Percentiles rank a stretch among this genome's conserved stretches.
Evolutionary conservation across 2,329 filamentous ascomycete species (phyloP).

Genomic region (Aspergillus hortae): DNA sequence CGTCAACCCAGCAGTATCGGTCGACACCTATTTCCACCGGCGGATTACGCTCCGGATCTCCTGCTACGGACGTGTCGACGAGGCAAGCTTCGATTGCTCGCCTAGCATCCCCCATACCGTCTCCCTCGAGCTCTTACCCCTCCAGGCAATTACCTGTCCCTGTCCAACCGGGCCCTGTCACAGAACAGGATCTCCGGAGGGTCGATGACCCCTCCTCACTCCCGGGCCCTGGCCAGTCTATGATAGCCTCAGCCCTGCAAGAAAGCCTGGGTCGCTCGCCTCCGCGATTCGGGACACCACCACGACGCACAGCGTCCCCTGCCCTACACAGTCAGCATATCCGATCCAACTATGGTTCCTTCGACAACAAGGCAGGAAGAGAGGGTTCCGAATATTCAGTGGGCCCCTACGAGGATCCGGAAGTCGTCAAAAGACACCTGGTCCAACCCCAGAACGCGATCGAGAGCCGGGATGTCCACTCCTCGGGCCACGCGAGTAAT

Average conservation of each 20-base stretch:
- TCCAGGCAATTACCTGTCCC: slow-evolving; percentile 43
- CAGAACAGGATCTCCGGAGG: slow-evolving; percentile 62
- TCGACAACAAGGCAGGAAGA: slow-evolving; percentile 63
- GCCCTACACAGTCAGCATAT: slow-evolving; percentile 50
- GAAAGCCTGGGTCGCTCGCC: slow-evolving; percentile 61
- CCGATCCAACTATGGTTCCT: slow-evolving; percentile 78
- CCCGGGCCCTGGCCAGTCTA: slow-evolving; percentile 78
- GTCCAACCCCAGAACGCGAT: slow-evolving; percentile 61
- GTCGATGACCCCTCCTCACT: slow-evolving; percentile 56
- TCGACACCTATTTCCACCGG: slow-evolving; percentile 32
- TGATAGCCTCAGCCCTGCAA: slow-evolving; percentile 81
- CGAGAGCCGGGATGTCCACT: slow-evolving; percentile 29
- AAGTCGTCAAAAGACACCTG: slow-evolving; percentile 85
- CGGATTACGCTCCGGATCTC: slow-evolving; percentile 34
- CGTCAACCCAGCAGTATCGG: slow-evolving; percentile 29
- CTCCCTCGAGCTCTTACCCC: slow-evolving; percentile 31
- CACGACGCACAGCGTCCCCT: slow-evolving; percentile 57
- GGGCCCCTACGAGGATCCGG: slow-evolving; percentile 77
- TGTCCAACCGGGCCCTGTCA: slow-evolving; percentile 39
- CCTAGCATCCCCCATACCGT: slow-evolving; percentile 55
- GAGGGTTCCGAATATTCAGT: slow-evolving; percentile 43
- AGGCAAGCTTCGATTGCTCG: slow-evolving; percentile 54
- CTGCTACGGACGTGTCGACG: slow-evolving; percentile 40
- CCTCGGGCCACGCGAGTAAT: slow-evolving; percentile 30
- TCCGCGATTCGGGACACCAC: slow-evolving; percentile 42